A percentile compares a stretch with the other conserved stretches of the same genome.
These are phyloP conservation scores for Tillandsia leiboldiana DNA, from an alignment of 176 grass and related monocot species.

Conservation along the genomic window DNA sequence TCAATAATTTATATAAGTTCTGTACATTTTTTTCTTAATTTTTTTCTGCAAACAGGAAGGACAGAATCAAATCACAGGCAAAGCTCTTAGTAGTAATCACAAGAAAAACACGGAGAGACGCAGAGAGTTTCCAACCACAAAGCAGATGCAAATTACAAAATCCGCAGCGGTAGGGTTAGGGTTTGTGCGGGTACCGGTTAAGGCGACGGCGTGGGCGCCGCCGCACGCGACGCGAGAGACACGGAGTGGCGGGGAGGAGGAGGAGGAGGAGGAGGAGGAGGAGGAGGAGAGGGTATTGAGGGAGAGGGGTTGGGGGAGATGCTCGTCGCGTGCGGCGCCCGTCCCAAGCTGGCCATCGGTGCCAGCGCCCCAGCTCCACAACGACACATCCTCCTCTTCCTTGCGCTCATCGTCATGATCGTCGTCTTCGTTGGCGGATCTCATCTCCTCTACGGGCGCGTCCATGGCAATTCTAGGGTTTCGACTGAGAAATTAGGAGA, in stretches of 20 bases:
- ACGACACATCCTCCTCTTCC: constrained; percentile 17
- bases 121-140: no score
- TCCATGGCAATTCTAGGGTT: background rate
- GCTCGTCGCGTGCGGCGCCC: constrained; percentile 37
- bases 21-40: no score
- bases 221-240: constrained; percentile 60
- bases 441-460: background rate
- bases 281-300: background rate
- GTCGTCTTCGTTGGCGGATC: background rate
- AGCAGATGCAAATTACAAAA: no score
- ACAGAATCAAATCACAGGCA: no score
- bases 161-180: background rate
- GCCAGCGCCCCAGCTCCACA: constrained; percentile 79
- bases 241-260: constrained; percentile 31
- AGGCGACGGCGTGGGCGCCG: constrained; percentile 68
- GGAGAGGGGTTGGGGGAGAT: constrained; percentile 49
- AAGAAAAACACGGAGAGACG: no score
- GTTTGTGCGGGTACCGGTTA: constrained; percentile 34
- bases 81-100: no score
- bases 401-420: background rate
- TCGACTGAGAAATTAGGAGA: no score
- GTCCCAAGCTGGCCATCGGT: constrained; percentile 83
- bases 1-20: no score
- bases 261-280: constrained; percentile 6
- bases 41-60: no score